Base-by-base conservation (phyloP, 2,329 filamentous ascomycete species). In the Ophiocordyceps sinensis region DNA sequence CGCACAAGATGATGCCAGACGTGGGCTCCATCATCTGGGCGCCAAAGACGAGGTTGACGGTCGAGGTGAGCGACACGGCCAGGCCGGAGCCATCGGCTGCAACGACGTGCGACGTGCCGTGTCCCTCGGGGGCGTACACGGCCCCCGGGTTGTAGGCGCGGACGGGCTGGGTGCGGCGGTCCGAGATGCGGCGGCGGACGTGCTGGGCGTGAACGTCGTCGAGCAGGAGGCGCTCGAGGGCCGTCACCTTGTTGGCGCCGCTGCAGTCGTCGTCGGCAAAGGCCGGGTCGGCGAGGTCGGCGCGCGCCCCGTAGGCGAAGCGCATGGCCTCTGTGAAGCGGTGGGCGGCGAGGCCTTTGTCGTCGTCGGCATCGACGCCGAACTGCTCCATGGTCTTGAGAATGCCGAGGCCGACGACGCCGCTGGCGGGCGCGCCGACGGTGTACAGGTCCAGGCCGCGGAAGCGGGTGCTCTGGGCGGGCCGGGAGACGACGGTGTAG, bases 371-470 rank as follows among this genome's bases (percentile, higher is more conserved):
- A 44, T 76, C 78, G 23, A 78, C 65, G 31, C 64, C 62, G 58
- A 83, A 94, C 15, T 84, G 82, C 58, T 89, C 81, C 59, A 95
- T 72, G 28, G 80, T 86, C 55, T 94, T 94, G 53, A 96, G 67
- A 3, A 81, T 78, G 42, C 75, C 78, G 50, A 94, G 66, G 5
- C 77, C 77, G 2, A 95, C 78, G 36, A 75, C 74, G 10, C 89
- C 89, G 49, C 83, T 83, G 14, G 82, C 82, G 0, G 89, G 89
- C 0, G 86, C 79, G 35, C 77, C 77, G 26, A 80, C 73, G 23
- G 75, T 70, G 45, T 77, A 77, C 28, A 96, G 67, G 40, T 74
- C 79, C 59, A 77, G 83, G 28, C 79, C 82, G 14, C 81, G 71
- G 59, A 82, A 87, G 5, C 72, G 67, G 47, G 80, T 75, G 47